Conservation (phyloP, 2,329 filamentous ascomycete species). For the Xylaria sp. region DNA sequence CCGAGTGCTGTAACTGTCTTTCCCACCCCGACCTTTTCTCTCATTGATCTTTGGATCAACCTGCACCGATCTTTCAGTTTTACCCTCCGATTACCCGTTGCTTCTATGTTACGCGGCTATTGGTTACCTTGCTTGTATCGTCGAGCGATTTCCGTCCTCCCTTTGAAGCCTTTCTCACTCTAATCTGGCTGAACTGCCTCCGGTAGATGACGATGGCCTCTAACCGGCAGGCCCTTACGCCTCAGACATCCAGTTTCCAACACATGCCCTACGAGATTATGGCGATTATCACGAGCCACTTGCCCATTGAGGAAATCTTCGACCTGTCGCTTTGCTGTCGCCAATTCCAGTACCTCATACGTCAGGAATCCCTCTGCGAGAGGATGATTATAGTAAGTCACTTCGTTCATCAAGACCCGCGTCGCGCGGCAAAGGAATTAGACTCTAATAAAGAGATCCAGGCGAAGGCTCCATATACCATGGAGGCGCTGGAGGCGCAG, state of each 20-base stretch:
- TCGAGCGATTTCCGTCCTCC: too few species aligned
- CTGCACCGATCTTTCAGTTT: too few species aligned
- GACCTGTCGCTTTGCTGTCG: constrained; percentile 57
- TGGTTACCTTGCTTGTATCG: too few species aligned
- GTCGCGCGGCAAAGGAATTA: constrained; percentile 19
- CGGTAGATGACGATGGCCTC: too few species aligned
- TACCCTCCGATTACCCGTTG: too few species aligned
- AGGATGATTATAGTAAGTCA: constrained; percentile 57
- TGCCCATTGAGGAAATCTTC: constrained; percentile 62
- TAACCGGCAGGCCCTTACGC: too few species aligned
- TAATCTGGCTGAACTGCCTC: too few species aligned
- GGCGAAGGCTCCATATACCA: constrained; percentile 37
- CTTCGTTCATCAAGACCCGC: background rate
- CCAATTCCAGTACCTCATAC: constrained; percentile 53
- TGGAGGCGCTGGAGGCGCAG: constrained; percentile 39
- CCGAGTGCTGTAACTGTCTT: too few species aligned
- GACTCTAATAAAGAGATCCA: constrained; percentile 29
- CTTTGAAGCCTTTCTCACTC: too few species aligned
- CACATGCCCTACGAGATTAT: constrained; percentile 67
- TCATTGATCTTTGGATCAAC: too few species aligned
- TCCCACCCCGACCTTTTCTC: too few species aligned
- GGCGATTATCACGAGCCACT: constrained; percentile 55
- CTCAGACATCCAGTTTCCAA: constrained; percentile 26
- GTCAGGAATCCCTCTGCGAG: constrained; percentile 59
- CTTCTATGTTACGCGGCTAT: too few species aligned